These are phyloP conservation scores for Pseudogymnoascus sp. DNA, from an alignment of 2,329 filamentous ascomycete species.

Conservation along the genomic window DNA sequence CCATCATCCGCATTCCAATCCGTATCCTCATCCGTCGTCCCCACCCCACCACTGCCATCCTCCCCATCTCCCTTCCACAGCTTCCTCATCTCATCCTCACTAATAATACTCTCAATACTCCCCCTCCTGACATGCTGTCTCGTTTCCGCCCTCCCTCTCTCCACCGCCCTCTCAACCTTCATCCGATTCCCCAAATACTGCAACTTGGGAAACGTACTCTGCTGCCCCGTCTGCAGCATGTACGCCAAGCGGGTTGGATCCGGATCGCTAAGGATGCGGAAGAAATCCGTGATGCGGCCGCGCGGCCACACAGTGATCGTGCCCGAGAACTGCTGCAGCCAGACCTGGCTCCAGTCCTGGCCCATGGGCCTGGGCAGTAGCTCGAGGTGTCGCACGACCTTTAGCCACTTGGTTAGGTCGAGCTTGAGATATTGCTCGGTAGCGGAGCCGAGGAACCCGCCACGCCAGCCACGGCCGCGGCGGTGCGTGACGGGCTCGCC, in stretches of 20 bases:
- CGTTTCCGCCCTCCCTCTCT: conserved; percentile 50
- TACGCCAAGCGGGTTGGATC: conserved; percentile 65
- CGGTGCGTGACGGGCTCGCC: conserved; percentile 92
- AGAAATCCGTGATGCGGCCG: conserved; percentile 70
- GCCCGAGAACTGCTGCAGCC: conserved; percentile 89
- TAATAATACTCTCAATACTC: conserved; percentile 53
- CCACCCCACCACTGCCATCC: not conserved
- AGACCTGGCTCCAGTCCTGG: conserved; percentile 95
- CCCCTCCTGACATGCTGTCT: conserved; percentile 41
- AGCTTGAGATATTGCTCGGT: conserved; percentile 93
- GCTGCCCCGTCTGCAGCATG: conserved; percentile 87
- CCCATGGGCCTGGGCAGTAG: conserved; percentile 82
- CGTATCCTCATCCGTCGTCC: conserved; percentile 8
- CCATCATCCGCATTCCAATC: conserved; percentile 3
- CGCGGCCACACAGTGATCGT: conserved; percentile 97
- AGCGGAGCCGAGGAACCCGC: conserved; percentile 87
- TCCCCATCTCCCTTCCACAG: not conserved
- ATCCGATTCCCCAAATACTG: conserved; percentile 86
- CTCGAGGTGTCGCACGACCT: conserved; percentile 86
- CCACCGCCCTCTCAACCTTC: conserved; percentile 69
- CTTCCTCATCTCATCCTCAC: conserved; percentile 50
- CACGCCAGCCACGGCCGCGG: conserved; percentile 87
- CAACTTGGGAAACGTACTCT: conserved; percentile 83
- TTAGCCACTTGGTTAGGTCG: conserved; percentile 95
- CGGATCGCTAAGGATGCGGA: conserved; percentile 79